Base-by-base conservation (phyloP, 1,139 yeast species). In the Pichia kudriavzevii region DNA sequence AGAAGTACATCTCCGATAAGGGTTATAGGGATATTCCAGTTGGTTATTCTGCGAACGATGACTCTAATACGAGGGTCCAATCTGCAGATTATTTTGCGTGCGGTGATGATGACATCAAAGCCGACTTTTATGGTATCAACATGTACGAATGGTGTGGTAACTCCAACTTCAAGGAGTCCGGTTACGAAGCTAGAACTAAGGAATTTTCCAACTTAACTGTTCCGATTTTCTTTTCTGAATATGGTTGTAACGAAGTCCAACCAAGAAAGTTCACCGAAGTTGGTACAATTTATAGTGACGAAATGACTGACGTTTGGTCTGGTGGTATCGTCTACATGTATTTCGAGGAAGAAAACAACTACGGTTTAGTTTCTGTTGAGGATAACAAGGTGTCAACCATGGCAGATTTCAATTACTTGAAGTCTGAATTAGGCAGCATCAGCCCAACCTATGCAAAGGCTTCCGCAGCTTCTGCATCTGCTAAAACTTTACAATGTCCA, bases 111-210 rank as follows among this genome's bases (percentile, higher is more conserved):
- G 79, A 69, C 36, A 77, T 60, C 30, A 69, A 70, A 48, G 93
- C 93, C 38, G 95, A 87, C 61, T 84, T 87, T 67, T 85, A 82
- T 59, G 95, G 95, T 66, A 78, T 85, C 55, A 87, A 87, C 73
- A 82, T 82, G 85, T 87, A 87, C 68, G 93, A 82, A 66, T 87
- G 95, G 95, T 87, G 96, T 70, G 95, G 95, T 47, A 50, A 61
- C 30, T 74, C 91, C 19, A 58, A 74, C 39, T 85, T 67, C 65
- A 44, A 60, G 32, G 44, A 56, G 12, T 82, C 94, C 31, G 95
- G 95, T 47, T 87, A 80, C 26, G 59, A 65, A 45, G 77, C 66
- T 45, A 75, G 88, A 63, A 83, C 95, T 30, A 61, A 67, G 31
- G 83, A 81, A 48, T 84, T 82, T 60, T 46, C 67, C 36, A 72